A percentile compares a stretch with the other conserved stretches of the same genome.
Evolutionary conservation across 441 rosid species (phyloP).

Genomic region (Gossypium lobatum): DNA sequence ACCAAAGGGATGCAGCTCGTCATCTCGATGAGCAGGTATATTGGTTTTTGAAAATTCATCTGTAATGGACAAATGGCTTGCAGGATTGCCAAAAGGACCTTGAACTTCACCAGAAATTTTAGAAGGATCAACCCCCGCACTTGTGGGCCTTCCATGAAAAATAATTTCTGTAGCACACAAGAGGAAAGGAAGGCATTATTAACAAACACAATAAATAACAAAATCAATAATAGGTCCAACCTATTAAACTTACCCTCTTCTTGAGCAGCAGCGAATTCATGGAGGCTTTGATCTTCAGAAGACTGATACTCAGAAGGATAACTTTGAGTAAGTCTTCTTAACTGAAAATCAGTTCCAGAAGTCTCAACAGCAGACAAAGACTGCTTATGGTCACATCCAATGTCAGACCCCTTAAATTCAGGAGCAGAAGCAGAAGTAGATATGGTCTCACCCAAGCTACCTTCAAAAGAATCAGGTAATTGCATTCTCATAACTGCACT

Average conservation of each 20-base stretch:
- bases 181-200: neutral
- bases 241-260: conserved; percentile 54
- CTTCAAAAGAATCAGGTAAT: neutral
- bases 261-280: conserved; percentile 43
- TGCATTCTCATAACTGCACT: neutral
- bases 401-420: conserved; percentile 5
- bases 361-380: conserved; percentile 7
- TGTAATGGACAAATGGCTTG: conserved; percentile 33
- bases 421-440: neutral
- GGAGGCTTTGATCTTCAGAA: conserved; percentile 43
- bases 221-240: conserved; percentile 9
- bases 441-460: neutral
- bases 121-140: conserved; percentile 34
- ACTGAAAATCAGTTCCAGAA: neutral
- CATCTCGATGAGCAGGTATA: conserved; percentile 37
- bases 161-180: conserved; percentile 50
- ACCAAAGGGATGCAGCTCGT: conserved; percentile 81
- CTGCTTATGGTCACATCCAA: neutral
- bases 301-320: conserved; percentile 18
- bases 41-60: conserved; percentile 34
- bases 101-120: conserved; percentile 31
- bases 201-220: conserved; percentile 5
- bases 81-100: conserved; percentile 26
- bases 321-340: neutral
- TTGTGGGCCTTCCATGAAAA: conserved; percentile 69